phyloP scores from a whole-genome alignment of 108 stramenopile genomes.

The Bacterosira constricta region DNA sequence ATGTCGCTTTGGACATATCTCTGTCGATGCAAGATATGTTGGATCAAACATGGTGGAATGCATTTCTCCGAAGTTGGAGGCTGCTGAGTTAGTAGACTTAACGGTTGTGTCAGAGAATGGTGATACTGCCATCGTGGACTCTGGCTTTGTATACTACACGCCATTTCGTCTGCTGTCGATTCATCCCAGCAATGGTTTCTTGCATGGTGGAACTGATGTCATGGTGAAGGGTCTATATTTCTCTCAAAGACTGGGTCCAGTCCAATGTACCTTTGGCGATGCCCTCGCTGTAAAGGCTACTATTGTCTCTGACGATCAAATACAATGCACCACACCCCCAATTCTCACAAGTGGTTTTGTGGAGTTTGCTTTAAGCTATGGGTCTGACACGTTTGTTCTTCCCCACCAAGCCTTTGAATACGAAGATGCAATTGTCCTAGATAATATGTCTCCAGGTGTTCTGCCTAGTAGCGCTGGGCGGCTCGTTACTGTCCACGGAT shows the following conservation, averaged over 20 bases:
- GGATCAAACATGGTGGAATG: conserved; percentile 36
- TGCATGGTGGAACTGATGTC: conserved; percentile 32
- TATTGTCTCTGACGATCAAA: conserved; percentile 14
- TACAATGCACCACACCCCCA: conserved; percentile 20
- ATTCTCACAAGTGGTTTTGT: conserved; percentile 1
- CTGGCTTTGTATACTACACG: conserved; percentile 22
- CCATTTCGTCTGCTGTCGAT: conserved; percentile 30
- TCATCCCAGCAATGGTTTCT: conserved; percentile 22
- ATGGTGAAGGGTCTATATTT: conserved; percentile 26
- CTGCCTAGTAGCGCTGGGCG: conserved; percentile 11
- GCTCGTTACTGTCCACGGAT: conserved; percentile 18
- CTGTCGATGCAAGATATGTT: conserved; percentile 15
- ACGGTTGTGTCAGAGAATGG: conserved; percentile 14
- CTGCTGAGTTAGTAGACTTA: conserved; percentile 17
- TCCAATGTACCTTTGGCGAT: conserved; percentile 27
- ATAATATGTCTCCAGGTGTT: background rate
- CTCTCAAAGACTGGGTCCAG: conserved; percentile 14
- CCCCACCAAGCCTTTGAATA: conserved; percentile 14
- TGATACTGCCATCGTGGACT: conserved; percentile 19
- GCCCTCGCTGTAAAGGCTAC: conserved; percentile 1
- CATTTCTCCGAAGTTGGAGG: conserved; percentile 12
- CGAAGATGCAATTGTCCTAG: conserved; percentile 25
- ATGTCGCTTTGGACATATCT: conserved; percentile 27
- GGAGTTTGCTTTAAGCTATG: conserved; percentile 25
- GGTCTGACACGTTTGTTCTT: conserved; percentile 28